Base-by-base conservation (phyloP, 345 rosid species). In the Euphorbia peplus region DNA sequence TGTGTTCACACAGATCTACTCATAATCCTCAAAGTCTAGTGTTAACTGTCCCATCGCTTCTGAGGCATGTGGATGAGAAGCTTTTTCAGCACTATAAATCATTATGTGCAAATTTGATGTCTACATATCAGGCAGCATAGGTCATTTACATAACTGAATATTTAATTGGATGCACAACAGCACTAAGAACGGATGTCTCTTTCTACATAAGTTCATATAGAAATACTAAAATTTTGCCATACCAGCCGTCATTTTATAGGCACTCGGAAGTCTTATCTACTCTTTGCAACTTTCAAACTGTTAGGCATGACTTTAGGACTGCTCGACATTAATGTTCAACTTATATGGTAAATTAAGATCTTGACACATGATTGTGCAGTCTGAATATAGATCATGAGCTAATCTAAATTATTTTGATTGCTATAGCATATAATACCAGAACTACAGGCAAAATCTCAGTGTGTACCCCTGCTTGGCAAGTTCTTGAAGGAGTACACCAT, bases 401-500 rank as follows among this genome's bases (percentile, higher is more conserved):
- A 63, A 26, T 47, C 67, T 63, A 47, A 44, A 63, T 14, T 24
- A 28, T 44, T 47, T 46, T 63, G 54, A 8, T 63, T 42, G 58
- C 70, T 21, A 19, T 52, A 41, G 58, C 66, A 75, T 57, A 30
- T 18, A 79, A 70, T 70, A 74, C 77, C 71, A 79, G 50, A 78
- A 76, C 73, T 73, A 75, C 10, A 77, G 67, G 69, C 22, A 78
- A 82, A 68, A 75, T 70, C 79, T 39, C 73, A 81, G 76, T 76
- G 63, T 76, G 68, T 75, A 95, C 99, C 99, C 99, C 73, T 78
- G 90, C 81, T 91, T 95, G 76, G 93, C 84, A 83, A 95, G 91
- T 82, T 88, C 90, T 74, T 95, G 99, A 77, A 91, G 99, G 42
- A 95, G 95, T 68, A 95, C 79, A 67, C 97, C 99, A 77, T 95